Evolutionary conservation across 1,284 basidiomycete genomes (phyloP).

Genomic region (Testicularia cyperi): DNA sequence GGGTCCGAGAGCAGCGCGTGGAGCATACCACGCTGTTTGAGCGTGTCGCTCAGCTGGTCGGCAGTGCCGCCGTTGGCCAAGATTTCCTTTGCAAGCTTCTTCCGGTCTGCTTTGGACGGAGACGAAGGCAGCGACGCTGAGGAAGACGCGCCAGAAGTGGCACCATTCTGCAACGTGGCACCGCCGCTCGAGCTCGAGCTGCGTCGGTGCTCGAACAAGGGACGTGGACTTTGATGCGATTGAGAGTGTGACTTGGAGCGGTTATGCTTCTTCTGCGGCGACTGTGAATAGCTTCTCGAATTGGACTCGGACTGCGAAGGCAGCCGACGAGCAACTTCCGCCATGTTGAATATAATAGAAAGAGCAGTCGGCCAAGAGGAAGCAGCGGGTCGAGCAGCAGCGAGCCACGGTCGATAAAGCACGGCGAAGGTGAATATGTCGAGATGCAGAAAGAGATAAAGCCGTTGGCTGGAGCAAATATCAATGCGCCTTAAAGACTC

Average conservation of each 20-base stretch:
- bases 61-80: conserved; percentile 6
- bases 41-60: conserved; percentile 19
- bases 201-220: too few species aligned
- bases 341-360: conserved; percentile 21
- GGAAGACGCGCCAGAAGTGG: background rate
- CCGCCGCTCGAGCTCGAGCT: too few species aligned
- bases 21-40: conserved; percentile 53
- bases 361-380: too few species aligned
- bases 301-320: conserved; percentile 19
- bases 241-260: conserved; percentile 22
- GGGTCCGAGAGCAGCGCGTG: conserved; percentile 38
- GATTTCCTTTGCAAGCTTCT: conserved; percentile 22
- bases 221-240: too few species aligned
- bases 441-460: too few species aligned
- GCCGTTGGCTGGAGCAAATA: too few species aligned
- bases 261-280: conserved; percentile 25
- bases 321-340: conserved; percentile 26
- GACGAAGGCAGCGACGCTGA: conserved; percentile 13
- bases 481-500: too few species aligned
- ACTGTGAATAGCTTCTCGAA: conserved; percentile 27
- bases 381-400: too few species aligned
- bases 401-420: too few species aligned
- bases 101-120: conserved; percentile 17
- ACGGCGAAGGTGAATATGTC: too few species aligned
- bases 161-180: too few species aligned